phyloP scores from a whole-genome alignment of 164 flowering plant species.

The Sextonia rubra region DNA sequence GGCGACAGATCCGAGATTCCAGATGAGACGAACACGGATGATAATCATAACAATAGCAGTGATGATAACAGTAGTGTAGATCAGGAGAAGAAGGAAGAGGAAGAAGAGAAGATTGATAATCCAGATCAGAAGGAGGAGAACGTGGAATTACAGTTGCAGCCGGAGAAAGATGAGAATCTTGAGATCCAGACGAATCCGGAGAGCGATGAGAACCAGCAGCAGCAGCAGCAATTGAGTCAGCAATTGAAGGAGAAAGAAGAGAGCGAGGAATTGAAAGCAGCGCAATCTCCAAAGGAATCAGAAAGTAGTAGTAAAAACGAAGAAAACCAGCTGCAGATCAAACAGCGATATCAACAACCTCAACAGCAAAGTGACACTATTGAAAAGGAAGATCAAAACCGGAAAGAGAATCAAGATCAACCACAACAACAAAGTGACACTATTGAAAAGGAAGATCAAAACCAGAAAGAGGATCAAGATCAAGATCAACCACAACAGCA shows the following conservation, averaged over 20 bases:
- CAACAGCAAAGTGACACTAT: neutral
- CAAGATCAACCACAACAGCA: neutral
- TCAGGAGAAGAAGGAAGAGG: neutral
- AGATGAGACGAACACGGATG: neutral
- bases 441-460: too few relatives aligned
- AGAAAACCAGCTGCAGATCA: slow-evolving; percentile 3
- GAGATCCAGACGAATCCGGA: neutral
- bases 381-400: too few relatives aligned
- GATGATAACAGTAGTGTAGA: neutral
- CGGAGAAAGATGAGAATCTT: neutral
- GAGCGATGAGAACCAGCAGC: slow-evolving; percentile 2
- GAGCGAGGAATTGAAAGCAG: neutral
- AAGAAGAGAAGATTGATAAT: slow-evolving; percentile 11
- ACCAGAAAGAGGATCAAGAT: neutral
- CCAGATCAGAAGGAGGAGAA: slow-evolving; percentile 14
- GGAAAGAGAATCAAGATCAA: neutral
- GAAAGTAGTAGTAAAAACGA: slow-evolving; percentile 9
- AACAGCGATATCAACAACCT: neutral
- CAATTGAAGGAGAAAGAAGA: slow-evolving; percentile 1
- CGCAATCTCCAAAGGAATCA: slow-evolving; percentile 13
- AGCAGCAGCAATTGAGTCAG: neutral
- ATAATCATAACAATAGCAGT: neutral
- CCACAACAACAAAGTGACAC: neutral
- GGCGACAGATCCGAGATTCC: neutral
- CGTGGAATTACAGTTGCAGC: slow-evolving; percentile 3